Base-by-base conservation (phyloP, 192 early-diverging fungal species). In the Mortierella antarctica region DNA sequence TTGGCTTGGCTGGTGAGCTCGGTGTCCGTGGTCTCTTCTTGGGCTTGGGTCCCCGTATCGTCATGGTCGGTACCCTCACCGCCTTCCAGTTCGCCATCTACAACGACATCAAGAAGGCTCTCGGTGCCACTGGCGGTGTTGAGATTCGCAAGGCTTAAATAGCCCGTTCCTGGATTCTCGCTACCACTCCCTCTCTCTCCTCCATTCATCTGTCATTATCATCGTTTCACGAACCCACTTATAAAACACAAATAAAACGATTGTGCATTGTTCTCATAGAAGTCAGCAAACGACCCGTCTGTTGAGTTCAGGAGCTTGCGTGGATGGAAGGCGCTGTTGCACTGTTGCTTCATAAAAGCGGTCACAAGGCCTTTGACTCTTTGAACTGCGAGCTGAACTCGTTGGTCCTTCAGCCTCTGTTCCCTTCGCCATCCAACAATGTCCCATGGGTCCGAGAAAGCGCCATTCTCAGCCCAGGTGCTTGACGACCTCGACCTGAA, bases 1-100 rank as follows among this genome's bases (percentile, higher is more conserved):
- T 82, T 69, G 70, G 66, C 52, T 67, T 91, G 61, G 86, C 88
- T 56, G 59, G 74, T 47, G 86, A 88, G 73, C 72, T 87, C 70
- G 91, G 91, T 81, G 82, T 83, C 66, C 67, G 77, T 53, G 85
- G 86, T 75, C 87, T 92, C 46, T 89, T 87, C 85, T 82, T 89
- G 77, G 91, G 91, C 83, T 85, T 91, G 65, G 88, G 83, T 79
- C 85, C 91, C 78, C 88, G 91, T 89, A 83, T 87, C 75, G 88
- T 91, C 76, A 90, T 92, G 89, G 87, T 92, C 70, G 87, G 86
- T 74, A 85, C 88, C 61, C 83, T 91, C 65, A 92, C 91, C 56
- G 88, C 89, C 65, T 86, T 85, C 74, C 89, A 91, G 80, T 91
- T 91, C 71, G 90, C 88, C 65, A 90, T 91, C 84, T 90, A 88